Evolutionary conservation across 768 basidiomycete genomes (phyloP).

Genomic region (Podaxis sp.): DNA sequence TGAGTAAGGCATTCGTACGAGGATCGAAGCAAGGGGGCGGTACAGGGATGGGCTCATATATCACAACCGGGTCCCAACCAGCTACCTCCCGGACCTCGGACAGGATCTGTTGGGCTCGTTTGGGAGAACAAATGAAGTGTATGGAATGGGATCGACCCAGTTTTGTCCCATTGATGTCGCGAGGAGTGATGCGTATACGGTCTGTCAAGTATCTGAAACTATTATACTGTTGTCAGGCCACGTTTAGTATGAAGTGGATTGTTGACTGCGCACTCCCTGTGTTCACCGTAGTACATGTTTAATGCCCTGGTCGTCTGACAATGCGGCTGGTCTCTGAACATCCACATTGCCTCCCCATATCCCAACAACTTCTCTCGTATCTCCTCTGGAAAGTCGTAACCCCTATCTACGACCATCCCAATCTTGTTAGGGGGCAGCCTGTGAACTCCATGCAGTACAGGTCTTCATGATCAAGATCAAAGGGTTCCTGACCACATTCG

Average conservation of each 20-base stretch:
- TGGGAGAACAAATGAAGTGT: slow-evolving; percentile 87
- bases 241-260: neutral
- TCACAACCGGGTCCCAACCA: slow-evolving; percentile 62
- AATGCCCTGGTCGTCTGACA: slow-evolving; percentile 67
- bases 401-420: slow-evolving; percentile 85
- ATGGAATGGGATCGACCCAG: slow-evolving; percentile 52
- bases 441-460: neutral
- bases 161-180: slow-evolving; percentile 56
- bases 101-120: slow-evolving; percentile 64
- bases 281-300: slow-evolving; percentile 73
- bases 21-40: slow-evolving; percentile 1
- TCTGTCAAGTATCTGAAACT: slow-evolving; percentile 82
- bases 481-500: slow-evolving; percentile 62
- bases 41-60: slow-evolving; percentile 90
- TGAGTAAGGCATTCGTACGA: neutral
- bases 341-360: slow-evolving; percentile 78
- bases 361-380: slow-evolving; percentile 53
- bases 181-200: slow-evolving; percentile 66
- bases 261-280: slow-evolving; percentile 50
- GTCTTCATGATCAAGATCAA: neutral
- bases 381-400: slow-evolving; percentile 66
- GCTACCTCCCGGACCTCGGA: slow-evolving; percentile 53
- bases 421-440: slow-evolving; percentile 66
- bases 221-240: slow-evolving; percentile 6
- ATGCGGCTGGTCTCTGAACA: slow-evolving; percentile 59